Evolutionary conservation across 768 basidiomycete species (phyloP), one percentile per base, ranked within the genome.

Genomic region (Cubamyces sp.): DNA sequence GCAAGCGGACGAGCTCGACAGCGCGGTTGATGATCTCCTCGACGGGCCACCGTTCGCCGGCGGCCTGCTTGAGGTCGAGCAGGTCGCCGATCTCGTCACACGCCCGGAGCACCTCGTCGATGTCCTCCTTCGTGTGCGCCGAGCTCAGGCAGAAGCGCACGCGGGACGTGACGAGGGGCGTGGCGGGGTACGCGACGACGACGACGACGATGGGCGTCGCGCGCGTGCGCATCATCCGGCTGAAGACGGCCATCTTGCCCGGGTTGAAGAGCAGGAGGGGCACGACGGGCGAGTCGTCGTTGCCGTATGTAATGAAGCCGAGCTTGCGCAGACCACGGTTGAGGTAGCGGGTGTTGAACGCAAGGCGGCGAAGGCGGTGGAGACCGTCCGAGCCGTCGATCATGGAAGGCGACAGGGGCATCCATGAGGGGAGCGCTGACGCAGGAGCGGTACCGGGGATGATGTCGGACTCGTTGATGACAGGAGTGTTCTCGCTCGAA

Each of bases 241-340:
- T 89, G 81, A 98, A 96, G 71, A 90, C 82, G 62, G 84, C 84
- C 93, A 98, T 94, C 79, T 97, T 98, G 54, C 91, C 96, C 0
- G 92, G 92, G 73, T 93, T 86, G 83, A 94, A 98, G 34, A 98
- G 77, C 53, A 99, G 80, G 47, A 98, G 79, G 0, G 97, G 96
- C 3, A 98, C 90, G 68, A 99, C 92, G 2, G 97, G 96, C 26
- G 93, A 94, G 67, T 93, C 87, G 39, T 87, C 84, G 74, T 92
- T 87, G 0, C 96, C 96, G 69, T 95, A 97, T 6, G 92, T 92
- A 79, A 99, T 96, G 81, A 99, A 99, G 0, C 97, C 97, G 37
- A 99, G 86, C 70, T 93, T 96, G 68, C 84, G 80, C 57, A 99
- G 82, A 1, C 87, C 96, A 5, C 83, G 83, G 65, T 91, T 88